A percentile compares a stretch with the other conserved stretches of the same genome.
phyloP scores from a whole-genome alignment of 306 rosid genomes.

The Pyrus pyrifolia region DNA sequence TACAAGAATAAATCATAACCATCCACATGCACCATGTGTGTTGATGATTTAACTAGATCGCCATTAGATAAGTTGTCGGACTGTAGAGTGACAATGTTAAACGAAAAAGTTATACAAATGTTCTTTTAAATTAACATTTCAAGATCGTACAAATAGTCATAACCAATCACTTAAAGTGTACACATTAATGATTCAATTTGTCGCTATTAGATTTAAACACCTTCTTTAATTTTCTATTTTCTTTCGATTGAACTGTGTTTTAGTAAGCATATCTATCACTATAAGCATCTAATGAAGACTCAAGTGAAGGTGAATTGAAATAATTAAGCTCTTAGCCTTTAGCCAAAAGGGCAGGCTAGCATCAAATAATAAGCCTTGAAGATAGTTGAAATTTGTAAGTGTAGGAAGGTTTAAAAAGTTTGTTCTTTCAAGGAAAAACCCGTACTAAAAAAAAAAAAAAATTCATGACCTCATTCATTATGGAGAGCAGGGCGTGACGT shows the following conservation, averaged over 20 bases:
- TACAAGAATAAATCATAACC: background rate
- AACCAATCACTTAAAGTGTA: background rate
- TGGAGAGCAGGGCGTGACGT: constrained; percentile 1
- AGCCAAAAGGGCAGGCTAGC: background rate
- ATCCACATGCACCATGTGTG: background rate
- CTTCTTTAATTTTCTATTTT: background rate
- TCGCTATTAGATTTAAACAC: background rate
- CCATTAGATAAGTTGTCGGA: constrained; percentile 9
- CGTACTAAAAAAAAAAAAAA: no score
- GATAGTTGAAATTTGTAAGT: background rate
- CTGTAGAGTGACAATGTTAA: background rate
- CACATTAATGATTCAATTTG: background rate
- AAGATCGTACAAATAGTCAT: background rate
- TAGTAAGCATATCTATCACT: no score
- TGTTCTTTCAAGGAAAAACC: no score
- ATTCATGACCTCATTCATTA: background rate
- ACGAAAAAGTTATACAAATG: background rate
- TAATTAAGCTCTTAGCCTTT: background rate
- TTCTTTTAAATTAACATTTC: background rate
- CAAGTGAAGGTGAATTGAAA: background rate
- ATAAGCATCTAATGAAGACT: background rate
- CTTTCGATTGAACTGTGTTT: background rate
- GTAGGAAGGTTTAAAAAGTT: no score
- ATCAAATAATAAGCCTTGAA: background rate
- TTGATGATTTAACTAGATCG: constrained; percentile 18